Percentiles rank a stretch among this genome's conserved stretches.
Conservation (phyloP, 2,329 filamentous ascomycete genomes). For the Teratosphaeria pseudoeucalypti region DNA sequence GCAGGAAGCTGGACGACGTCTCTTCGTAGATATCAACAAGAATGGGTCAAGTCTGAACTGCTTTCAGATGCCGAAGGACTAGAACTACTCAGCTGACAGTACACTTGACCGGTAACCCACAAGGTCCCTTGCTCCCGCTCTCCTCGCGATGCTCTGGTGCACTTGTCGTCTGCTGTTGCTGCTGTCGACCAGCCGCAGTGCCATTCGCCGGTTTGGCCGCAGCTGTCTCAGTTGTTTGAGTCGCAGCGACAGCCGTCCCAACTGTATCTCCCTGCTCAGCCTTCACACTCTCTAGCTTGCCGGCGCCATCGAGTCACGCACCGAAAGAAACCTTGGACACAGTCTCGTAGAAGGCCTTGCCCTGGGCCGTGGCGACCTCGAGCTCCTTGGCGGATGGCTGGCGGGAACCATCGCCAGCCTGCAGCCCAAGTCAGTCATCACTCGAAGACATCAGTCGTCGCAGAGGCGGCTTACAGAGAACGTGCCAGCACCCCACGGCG, state of each 20-base stretch:
- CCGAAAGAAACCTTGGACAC: constrained; percentile 54
- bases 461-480: constrained; percentile 44
- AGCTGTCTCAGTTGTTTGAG: constrained; percentile 2
- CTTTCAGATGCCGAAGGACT: neutral
- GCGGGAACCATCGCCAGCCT: constrained; percentile 65
- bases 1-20: no score
- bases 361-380: constrained; percentile 69
- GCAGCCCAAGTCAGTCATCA: constrained; percentile 1
- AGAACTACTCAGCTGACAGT: constrained; percentile 32
- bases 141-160: constrained; percentile 29
- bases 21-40: no score
- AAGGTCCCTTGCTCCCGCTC: constrained; percentile 56
- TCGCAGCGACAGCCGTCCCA: constrained; percentile 5
- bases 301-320: constrained; percentile 63
- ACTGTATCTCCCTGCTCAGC: constrained; percentile 9
- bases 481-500: constrained; percentile 88
- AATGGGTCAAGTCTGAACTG: neutral
- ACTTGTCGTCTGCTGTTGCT: constrained; percentile 17
- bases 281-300: constrained; percentile 14
- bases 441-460: neutral
- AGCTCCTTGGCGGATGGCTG: constrained; percentile 69
- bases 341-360: constrained; percentile 70
- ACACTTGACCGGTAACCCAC: constrained; percentile 68
- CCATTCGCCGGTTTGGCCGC: constrained; percentile 1
- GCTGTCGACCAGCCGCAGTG: constrained; percentile 14